Evolutionary conservation across 2,329 filamentous ascomycete species (phyloP), one percentile per base, ranked within the genome.

Genomic region (Aspergillus awamori): DNA sequence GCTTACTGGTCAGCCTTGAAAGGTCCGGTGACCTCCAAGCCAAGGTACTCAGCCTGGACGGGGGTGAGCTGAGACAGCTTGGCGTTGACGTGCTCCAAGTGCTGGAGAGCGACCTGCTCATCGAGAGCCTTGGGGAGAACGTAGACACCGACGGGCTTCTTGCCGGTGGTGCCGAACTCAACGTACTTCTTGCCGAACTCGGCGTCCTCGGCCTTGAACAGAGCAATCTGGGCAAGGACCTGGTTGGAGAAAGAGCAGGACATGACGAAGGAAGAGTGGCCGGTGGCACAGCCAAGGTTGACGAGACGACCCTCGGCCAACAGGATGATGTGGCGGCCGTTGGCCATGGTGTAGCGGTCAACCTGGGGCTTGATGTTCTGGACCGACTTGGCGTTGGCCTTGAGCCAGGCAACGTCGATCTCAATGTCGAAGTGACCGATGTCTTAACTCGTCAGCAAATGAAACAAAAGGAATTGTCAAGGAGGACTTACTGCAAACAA

Each of bases 201-300:
- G 78, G 86, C 87, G 79, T 98, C 93, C 74, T 89, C 86, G 75
- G 88, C 89, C 90, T 98, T 98, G 91, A 83, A 99, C 76, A 99
- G 85, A 85, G 96, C 90, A 84, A 99, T 98, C 86, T 99, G 95
- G 71, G 95, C 95, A 80, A 99, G 92, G 74, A 98, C 95, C 87
- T 99, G 95, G 90, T 99, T 99, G 87, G 93, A 96, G 90, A 99
- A 99, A 68, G 94, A 98, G 90, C 95, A 99, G 74, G 93, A 97
- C 95, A 99, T 98, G 86, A 99, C 95, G 82, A 99, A 99, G 57
- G 94, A 98, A 71, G 93, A 97, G 90, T 99, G 95, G 72, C 95
- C 95, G 68, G 95, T 99, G 78, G 95, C 95, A 83, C 95, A 99
- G 82, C 95, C 95, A 73, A 99, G 87, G 90, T 99, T 99, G 84